These are phyloP conservation scores for Scytalidium sp. DNA, from an alignment of 2,329 filamentous ascomycete species.

Conservation along the genomic window DNA sequence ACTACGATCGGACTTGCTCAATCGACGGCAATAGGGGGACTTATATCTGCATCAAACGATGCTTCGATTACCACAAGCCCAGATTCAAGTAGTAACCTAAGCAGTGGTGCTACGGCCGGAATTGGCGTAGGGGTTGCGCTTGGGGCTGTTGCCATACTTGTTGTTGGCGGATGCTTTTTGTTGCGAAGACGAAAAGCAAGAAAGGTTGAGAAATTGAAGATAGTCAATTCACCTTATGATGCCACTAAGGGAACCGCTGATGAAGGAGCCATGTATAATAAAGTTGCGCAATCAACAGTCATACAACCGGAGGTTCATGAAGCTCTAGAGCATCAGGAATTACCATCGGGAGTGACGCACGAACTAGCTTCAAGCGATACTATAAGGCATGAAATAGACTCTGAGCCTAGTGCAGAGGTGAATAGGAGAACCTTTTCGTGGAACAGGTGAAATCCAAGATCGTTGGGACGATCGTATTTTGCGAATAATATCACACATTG, in stretches of 20 bases:
- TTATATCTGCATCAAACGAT: not conserved
- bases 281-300: not conserved
- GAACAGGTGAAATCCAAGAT: no score
- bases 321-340: not conserved
- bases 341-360: not conserved
- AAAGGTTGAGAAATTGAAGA: not conserved
- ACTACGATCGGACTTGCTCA: not conserved
- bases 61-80: not conserved
- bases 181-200: not conserved
- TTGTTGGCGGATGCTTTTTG: not conserved
- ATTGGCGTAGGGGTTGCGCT: constrained; percentile 10
- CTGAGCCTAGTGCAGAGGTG: not conserved
- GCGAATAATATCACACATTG: no score
- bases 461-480: no score
- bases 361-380: not conserved
- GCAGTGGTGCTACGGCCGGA: constrained; percentile 6
- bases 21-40: not conserved
- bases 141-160: not conserved
- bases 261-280: not conserved
- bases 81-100: not conserved
- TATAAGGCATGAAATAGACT: not conserved
- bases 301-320: not conserved
- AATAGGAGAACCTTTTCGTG: not conserved
- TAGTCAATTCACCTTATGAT: not conserved
- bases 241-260: not conserved